Evolutionary conservation across 495 filamentous ascomycete species (phyloP).

Genomic region (Pseudevernia furfuracea): DNA sequence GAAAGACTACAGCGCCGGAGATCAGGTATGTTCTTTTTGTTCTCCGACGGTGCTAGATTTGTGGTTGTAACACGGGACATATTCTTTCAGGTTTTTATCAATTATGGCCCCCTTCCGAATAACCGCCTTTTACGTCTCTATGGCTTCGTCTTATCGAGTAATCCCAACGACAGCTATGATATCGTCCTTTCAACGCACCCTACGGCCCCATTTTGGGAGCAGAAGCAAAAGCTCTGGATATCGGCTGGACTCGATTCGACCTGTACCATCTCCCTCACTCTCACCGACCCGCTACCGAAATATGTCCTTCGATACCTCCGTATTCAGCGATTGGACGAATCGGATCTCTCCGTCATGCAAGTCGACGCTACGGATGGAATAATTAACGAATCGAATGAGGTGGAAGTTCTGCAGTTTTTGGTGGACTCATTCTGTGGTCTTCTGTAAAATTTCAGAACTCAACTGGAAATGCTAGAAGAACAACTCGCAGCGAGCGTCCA

Average conservation of each 20-base stretch:
- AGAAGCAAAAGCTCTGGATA: conserved; percentile 32
- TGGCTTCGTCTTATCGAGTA: conserved; percentile 30
- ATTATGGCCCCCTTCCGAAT: conserved; percentile 30
- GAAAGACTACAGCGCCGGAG: conserved; percentile 29
- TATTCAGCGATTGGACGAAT: conserved; percentile 29
- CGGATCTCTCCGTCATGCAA: conserved; percentile 26
- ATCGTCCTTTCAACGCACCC: conserved; percentile 30
- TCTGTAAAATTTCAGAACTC: conserved; percentile 29
- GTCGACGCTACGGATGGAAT: conserved; percentile 25
- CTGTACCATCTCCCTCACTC: conserved; percentile 30
- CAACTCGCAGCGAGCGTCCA: conserved; percentile 31
- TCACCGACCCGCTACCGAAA: conserved; percentile 30
- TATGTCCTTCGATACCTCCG: conserved; percentile 30
- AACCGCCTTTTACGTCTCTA: conserved; percentile 33
- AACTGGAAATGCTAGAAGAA: conserved; percentile 31
- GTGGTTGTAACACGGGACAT: conserved; percentile 20
- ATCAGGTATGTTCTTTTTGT: conserved; percentile 29
- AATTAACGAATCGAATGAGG: conserved; percentile 30
- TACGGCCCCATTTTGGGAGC: conserved; percentile 28
- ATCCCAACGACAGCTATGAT: conserved; percentile 33
- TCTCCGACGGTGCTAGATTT: conserved; percentile 18
- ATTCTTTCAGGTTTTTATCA: conserved; percentile 29
- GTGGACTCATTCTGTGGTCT: conserved; percentile 28
- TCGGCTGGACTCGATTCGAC: conserved; percentile 30
- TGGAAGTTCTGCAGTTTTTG: conserved; percentile 28